A percentile compares a stretch with the other conserved stretches of the same genome.
phyloP scores from a whole-genome alignment of 139 green algal species.

The Pleodorina starrii region DNA sequence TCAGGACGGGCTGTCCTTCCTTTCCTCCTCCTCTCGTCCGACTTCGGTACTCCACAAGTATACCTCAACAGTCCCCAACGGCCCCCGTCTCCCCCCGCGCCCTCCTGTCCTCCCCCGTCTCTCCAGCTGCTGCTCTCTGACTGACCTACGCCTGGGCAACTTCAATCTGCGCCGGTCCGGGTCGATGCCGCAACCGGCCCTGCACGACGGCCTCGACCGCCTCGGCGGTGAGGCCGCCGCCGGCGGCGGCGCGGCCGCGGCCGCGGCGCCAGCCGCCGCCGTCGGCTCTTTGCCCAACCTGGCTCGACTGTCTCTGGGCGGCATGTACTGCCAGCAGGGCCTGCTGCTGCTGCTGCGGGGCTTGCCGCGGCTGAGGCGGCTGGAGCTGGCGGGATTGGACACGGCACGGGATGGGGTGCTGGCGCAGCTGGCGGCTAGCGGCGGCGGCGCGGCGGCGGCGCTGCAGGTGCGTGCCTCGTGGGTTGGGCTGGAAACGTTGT shows the following conservation, averaged over 20 bases:
- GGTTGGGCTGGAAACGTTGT: too few species aligned
- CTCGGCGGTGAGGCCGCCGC: not conserved
- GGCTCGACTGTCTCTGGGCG: constrained; percentile 9
- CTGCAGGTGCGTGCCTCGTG: constrained; percentile 8
- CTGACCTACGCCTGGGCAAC: constrained; percentile 35
- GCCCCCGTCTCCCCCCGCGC: too few species aligned
- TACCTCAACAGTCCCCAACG: too few species aligned
- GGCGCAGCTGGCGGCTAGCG: not conserved
- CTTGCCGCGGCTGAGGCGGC: not conserved
- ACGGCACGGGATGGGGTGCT: constrained; percentile 18
- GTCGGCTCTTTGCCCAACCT: not conserved
- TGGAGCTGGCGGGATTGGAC: constrained; percentile 14
- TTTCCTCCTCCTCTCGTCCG: too few species aligned
- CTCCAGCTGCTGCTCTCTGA: not conserved
- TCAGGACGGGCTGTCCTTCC: too few species aligned
- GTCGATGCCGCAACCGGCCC: not conserved
- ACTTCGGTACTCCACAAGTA: too few species aligned
- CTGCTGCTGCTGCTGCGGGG: not conserved
- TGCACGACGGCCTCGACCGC: not conserved
- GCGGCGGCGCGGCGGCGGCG: not conserved
- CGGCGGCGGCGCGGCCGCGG: not conserved
- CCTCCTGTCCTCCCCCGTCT: not conserved
- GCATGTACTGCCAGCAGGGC: constrained; percentile 23
- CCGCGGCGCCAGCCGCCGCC: not conserved
- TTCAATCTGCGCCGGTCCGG: constrained; percentile 39